Conservation (phyloP, 768 basidiomycete species). For the Mycena amicta region DNA sequence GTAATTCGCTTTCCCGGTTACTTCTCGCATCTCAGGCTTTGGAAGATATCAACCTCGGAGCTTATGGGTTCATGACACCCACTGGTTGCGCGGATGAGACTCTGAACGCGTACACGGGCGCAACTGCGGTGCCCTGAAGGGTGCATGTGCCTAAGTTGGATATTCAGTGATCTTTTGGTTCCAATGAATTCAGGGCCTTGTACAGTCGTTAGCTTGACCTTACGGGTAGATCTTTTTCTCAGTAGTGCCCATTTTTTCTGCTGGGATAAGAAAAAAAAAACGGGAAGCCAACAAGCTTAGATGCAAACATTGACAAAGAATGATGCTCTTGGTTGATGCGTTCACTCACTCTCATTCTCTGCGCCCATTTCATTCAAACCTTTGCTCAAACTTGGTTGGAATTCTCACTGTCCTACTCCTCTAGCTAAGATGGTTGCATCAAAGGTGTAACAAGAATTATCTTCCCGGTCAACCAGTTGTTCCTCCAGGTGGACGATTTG, state of each 20-base stretch:
- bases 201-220: too few species aligned
- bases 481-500: conserved; percentile 50
- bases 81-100: conserved; percentile 63
- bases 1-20: neutral
- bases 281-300: too few species aligned
- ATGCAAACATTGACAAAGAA: too few species aligned
- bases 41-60: conserved; percentile 52
- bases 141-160: too few species aligned
- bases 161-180: too few species aligned
- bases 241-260: too few species aligned
- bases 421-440: neutral
- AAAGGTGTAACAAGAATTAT: conserved; percentile 56
- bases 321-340: too few species aligned
- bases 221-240: too few species aligned
- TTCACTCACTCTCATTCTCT: too few species aligned
- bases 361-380: too few species aligned
- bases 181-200: too few species aligned
- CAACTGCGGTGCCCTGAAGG: conserved; percentile 43
- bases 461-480: conserved; percentile 42
- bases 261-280: too few species aligned
- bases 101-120: conserved; percentile 61
- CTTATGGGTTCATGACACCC: conserved; percentile 57
- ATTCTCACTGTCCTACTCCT: neutral
- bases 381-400: neutral
- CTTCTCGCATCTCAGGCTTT: neutral